Base-by-base conservation (phyloP, 2,329 filamentous ascomycete species). In the Hypoxylon sp. region DNA sequence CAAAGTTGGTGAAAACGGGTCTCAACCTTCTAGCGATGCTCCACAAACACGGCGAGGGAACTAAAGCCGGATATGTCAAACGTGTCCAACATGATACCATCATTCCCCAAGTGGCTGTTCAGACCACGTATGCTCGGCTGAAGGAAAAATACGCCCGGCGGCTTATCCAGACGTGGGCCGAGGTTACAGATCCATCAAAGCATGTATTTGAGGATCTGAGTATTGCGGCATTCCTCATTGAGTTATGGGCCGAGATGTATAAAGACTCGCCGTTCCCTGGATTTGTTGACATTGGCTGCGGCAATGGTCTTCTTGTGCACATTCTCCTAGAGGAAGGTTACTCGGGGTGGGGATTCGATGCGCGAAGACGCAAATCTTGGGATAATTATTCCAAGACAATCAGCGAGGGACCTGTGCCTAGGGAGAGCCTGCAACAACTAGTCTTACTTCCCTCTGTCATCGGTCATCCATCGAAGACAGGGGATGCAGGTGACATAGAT, bases 261-360 rank as follows among this genome's bases (percentile, higher is more conserved):
- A 76, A 74, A 39, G 77, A 76, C 46, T 64, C 52, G 0, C 67
- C 72, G 0, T 98, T 97, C 74, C 93, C 93, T 0, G 94, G 95
- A 0, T 99, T 98, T 75, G 92, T 98, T 19, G 96, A 99, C 76
- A 93, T 99, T 50, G 96, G 95, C 4, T 98, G 96, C 77, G 96
- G 96, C 1, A 99, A 98, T 76, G 96, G 96, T 0, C 84, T 99
- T 2, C 86, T 99, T 1, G 93, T 97, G 6, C 88, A 97, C 76
- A 88, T 99, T 39, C 86, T 99, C 3, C 85, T 89, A 13, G 82
- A 86, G 65, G 94, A 98, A 80, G 94, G 94, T 10, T 98, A 93
- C 79, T 73, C 77, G 0, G 96, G 96, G 21, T 97, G 91, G 88
- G 96, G 96, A 0, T 97, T 98, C 75, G 96, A 99, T 79, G 96